Percentiles rank a stretch among this genome's conserved stretches.
These are phyloP conservation scores for Corylus americana DNA, from an alignment of 306 rosid genomes.

Conservation along the genomic window DNA sequence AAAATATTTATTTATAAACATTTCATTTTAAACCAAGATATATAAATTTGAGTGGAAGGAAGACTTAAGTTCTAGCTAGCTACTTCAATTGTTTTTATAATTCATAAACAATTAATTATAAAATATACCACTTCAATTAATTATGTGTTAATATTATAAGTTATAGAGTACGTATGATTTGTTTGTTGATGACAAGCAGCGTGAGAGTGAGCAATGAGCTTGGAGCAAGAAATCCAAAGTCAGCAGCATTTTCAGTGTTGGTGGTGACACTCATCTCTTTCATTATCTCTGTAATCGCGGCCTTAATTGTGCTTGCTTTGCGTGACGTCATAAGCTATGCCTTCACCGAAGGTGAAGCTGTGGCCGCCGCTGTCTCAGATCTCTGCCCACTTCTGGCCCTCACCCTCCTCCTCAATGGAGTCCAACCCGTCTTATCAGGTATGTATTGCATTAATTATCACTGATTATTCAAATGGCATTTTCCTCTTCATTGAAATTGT, in stretches of 20 bases:
- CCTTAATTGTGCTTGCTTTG: constrained; percentile 37
- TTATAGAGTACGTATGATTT: not conserved
- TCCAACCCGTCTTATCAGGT: constrained; percentile 90
- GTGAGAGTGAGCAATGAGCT: constrained; percentile 90
- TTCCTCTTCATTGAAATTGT: too few relatives aligned
- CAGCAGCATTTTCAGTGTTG: constrained; percentile 65
- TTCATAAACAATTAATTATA: too few relatives aligned
- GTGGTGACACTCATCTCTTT: constrained; percentile 57
- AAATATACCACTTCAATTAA: too few relatives aligned
- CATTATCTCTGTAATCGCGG: constrained; percentile 52
- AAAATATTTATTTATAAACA: too few relatives aligned
- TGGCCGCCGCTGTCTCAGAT: constrained; percentile 83
- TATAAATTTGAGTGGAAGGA: too few relatives aligned
- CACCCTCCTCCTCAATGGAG: constrained; percentile 68
- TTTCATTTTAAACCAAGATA: too few relatives aligned
- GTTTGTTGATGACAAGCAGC: constrained; percentile 28
- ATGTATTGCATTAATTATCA: not conserved
- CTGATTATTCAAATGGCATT: not conserved
- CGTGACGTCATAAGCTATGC: constrained; percentile 65
- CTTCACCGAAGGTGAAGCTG: constrained; percentile 70
- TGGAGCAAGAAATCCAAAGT: constrained; percentile 69
- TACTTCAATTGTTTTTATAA: too few relatives aligned
- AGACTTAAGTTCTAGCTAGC: too few relatives aligned
- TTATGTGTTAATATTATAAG: not conserved
- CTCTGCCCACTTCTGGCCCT: constrained; percentile 70